Percentiles rank a stretch among this genome's conserved stretches.
phyloP scores from a whole-genome alignment of 2,329 filamentous ascomycete species.

The Penicillium aurantiogriseum region DNA sequence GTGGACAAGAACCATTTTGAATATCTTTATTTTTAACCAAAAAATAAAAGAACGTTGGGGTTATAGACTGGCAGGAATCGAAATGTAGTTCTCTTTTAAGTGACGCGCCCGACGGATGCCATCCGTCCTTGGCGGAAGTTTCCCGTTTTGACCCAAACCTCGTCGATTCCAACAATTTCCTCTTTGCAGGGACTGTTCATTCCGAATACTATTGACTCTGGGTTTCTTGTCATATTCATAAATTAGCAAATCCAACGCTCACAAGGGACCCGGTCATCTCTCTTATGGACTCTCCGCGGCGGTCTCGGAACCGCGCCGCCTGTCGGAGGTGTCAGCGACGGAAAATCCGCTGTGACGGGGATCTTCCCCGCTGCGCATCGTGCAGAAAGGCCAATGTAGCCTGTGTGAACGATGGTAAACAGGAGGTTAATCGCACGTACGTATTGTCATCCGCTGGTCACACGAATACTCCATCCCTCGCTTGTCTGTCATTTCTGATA shows the following conservation, averaged over 20 bases:
- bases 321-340: conserved; percentile 47
- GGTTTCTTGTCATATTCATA: background rate
- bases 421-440: conserved; percentile 46
- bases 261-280: too few relatives aligned
- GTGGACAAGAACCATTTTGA: conserved; percentile 27
- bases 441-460: background rate
- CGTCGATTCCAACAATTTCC: background rate
- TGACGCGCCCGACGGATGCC: background rate
- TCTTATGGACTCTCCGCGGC: conserved; percentile 28
- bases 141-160: background rate
- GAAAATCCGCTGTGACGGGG: conserved; percentile 53
- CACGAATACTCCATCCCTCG: too few relatives aligned
- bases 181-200: background rate
- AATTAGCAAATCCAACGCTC: background rate
- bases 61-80: background rate
- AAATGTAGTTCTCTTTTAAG: background rate
- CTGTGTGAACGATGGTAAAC: conserved; percentile 49
- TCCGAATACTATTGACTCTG: too few relatives aligned
- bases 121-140: conserved; percentile 2
- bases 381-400: conserved; percentile 45
- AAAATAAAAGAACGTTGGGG: background rate
- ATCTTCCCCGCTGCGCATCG: conserved; percentile 44
- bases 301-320: conserved; percentile 34
- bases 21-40: background rate
- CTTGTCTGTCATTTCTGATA: background rate